Base-by-base conservation (phyloP, 2,329 filamentous ascomycete species). In the Aspergillus caelatus region DNA sequence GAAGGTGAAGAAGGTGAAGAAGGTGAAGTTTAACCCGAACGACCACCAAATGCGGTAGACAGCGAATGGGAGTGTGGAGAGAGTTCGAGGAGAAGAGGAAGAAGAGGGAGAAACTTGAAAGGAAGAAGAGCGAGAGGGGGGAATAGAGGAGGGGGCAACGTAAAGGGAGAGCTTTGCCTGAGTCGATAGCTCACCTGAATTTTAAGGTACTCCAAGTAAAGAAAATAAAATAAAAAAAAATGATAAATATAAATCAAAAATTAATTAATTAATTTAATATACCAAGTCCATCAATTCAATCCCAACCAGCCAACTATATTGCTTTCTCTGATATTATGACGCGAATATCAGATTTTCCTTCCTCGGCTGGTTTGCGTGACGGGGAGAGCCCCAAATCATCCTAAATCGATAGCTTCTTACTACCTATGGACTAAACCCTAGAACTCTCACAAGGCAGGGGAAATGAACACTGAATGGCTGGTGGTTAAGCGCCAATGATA, bases 141-240 rank as follows among this genome's bases (percentile, higher is more conserved):
- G 7, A 41, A 41, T 41, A 9, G 34, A 36, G 26, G 26, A 26
- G 39, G 39, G 41, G 43, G n/a, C 43, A 23, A 46, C 43, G 43
- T 23, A 46, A 46, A 52, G 39, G 26, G 50, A 34, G 50, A 36
- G 34, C 28, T 53, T 48, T 50, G 11, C 50, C 26, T 19, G 14
- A 55, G 52, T 55, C 52, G 32, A 55, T 19, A 55, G 52, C 52
- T 55, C 52, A 55, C 52, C 52, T 55, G 52, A 55, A 55, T 55
- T 55, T 39, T 55, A 55, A 55, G 52, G 52, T 55, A 39, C 14
- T 53, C 30, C 30, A 53, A 53, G 9, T 36, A 9, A 26, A 52
- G 28, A 41, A 41, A n/a, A 41, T 19, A 19, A 41, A 52, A 26
- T 8, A 50, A 21, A 45, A 4, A 23, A 28, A 50, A 50, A 10